phyloP scores from a whole-genome alignment of 2,329 filamentous ascomycete species.

The Tolypocladium tundrense region DNA sequence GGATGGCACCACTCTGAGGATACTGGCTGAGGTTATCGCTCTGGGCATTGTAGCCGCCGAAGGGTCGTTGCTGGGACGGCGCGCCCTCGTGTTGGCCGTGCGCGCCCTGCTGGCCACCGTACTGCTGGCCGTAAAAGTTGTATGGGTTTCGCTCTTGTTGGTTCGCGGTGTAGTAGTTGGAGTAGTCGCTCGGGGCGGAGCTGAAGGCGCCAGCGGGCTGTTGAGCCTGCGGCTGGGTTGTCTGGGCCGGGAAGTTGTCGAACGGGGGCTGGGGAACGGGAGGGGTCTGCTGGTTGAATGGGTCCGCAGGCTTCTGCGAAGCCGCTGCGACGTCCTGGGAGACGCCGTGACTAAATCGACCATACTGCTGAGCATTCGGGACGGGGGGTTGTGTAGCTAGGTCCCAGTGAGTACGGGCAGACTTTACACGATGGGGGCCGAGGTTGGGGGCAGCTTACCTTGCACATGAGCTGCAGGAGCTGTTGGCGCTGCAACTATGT shows the following conservation, averaged over 20 bases:
- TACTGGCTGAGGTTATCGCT: conserved; percentile 58
- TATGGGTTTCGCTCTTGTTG: conserved; percentile 63
- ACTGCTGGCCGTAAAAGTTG: conserved; percentile 64
- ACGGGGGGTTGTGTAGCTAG: conserved; percentile 36
- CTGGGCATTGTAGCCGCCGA: conserved; percentile 63
- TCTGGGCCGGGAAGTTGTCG: conserved; percentile 50
- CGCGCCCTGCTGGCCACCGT: conserved; percentile 42
- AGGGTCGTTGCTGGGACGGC: conserved; percentile 61
- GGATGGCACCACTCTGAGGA: conserved; percentile 54
- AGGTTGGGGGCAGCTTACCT: conserved; percentile 8
- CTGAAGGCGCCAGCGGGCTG: conserved; percentile 58
- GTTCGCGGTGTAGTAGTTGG: conserved; percentile 75
- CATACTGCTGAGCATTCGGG: conserved; percentile 54
- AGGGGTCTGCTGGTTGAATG: conserved; percentile 66
- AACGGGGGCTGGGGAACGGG: conserved; percentile 42
- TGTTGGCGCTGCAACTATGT: conserved; percentile 8
- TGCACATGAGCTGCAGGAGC: conserved; percentile 15
- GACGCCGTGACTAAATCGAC: conserved; percentile 55
- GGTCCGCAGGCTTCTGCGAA: conserved; percentile 75
- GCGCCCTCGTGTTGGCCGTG: conserved; percentile 66
- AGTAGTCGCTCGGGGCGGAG: conserved; percentile 69
- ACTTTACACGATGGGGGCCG: neutral
- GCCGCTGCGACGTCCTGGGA: conserved; percentile 47
- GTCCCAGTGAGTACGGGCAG: conserved; percentile 6
- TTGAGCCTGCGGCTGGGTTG: conserved; percentile 46